phyloP scores from a whole-genome alignment of 352 stramenopile genomes.

The Phytophthora hybrid region DNA sequence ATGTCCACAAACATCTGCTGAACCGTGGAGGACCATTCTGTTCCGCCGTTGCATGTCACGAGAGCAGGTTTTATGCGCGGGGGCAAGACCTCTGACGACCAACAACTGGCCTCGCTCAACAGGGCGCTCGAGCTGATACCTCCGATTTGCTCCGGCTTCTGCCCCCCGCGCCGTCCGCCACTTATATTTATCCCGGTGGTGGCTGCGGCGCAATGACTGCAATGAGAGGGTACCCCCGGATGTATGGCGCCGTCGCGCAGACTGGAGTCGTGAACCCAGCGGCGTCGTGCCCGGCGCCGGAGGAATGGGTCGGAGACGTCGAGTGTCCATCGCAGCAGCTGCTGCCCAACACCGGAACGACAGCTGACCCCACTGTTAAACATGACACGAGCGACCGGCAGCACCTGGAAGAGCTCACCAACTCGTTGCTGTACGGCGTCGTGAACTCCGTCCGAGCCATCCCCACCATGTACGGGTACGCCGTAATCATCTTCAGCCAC shows the following conservation, averaged over 20 bases:
- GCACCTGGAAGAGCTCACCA: conserved; percentile 45
- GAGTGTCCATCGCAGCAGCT: neutral
- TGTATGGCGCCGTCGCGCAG: neutral
- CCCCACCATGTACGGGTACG: conserved; percentile 94
- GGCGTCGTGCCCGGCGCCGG: neutral
- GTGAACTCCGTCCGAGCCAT: conserved; percentile 95
- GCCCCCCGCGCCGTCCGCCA: neutral
- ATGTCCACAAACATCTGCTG: neutral
- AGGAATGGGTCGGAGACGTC: neutral
- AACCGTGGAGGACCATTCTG: conserved; percentile 4
- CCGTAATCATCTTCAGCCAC: conserved; percentile 94
- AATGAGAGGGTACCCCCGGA: neutral
- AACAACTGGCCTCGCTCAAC: conserved; percentile 1
- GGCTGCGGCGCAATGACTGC: too few relatives aligned
- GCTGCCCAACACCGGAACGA: neutral
- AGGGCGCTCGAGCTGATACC: neutral
- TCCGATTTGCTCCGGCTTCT: neutral
- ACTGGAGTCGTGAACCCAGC: neutral
- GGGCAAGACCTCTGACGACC: neutral
- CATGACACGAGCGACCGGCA: neutral
- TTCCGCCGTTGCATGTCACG: neutral
- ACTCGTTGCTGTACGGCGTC: conserved; percentile 79
- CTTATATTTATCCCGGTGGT: neutral
- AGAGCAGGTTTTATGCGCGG: neutral
- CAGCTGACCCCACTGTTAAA: neutral